These are phyloP conservation scores for Hyaloscypha bicolor DNA, from an alignment of 495 filamentous ascomycete species.

Conservation along the genomic window DNA sequence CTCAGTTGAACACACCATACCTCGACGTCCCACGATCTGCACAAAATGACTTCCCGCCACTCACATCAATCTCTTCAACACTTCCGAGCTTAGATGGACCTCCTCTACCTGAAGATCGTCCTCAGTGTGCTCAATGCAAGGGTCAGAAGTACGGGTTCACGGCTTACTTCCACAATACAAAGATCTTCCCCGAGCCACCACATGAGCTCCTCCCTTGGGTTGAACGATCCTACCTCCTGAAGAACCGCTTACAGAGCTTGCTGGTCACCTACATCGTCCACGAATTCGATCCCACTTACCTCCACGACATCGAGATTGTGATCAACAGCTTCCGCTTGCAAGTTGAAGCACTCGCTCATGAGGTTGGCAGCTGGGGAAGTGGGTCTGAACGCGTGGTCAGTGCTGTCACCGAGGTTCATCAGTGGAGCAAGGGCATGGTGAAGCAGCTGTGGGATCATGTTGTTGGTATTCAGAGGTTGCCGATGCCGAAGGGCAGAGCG, in stretches of 20 bases:
- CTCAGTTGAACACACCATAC: background rate
- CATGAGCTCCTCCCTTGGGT: slow-evolving; percentile 17
- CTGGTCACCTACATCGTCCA: slow-evolving; percentile 20
- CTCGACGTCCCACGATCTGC: background rate
- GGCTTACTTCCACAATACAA: slow-evolving; percentile 28
- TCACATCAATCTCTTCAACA: background rate
- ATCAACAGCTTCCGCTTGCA: slow-evolving; percentile 9
- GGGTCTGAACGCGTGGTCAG: background rate
- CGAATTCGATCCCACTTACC: background rate
- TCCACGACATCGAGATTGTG: background rate
- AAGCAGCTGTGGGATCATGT: slow-evolving; percentile 13
- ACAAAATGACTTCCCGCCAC: background rate
- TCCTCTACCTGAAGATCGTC: background rate
- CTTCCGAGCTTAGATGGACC: background rate
- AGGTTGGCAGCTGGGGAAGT: background rate
- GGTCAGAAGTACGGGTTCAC: slow-evolving; percentile 28
- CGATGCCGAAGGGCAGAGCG: background rate
- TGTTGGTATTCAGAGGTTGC: background rate
- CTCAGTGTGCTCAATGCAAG: slow-evolving; percentile 21
- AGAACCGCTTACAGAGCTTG: slow-evolving; percentile 21
- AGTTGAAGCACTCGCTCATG: slow-evolving; percentile 8
- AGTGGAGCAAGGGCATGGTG: slow-evolving; percentile 15
- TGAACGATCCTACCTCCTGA: slow-evolving; percentile 25
- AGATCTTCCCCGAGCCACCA: slow-evolving; percentile 23
- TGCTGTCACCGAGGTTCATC: slow-evolving; percentile 1